These are phyloP conservation scores for Panicum miliaceum DNA, from an alignment of 176 grass and related monocot species.

Conservation along the genomic window DNA sequence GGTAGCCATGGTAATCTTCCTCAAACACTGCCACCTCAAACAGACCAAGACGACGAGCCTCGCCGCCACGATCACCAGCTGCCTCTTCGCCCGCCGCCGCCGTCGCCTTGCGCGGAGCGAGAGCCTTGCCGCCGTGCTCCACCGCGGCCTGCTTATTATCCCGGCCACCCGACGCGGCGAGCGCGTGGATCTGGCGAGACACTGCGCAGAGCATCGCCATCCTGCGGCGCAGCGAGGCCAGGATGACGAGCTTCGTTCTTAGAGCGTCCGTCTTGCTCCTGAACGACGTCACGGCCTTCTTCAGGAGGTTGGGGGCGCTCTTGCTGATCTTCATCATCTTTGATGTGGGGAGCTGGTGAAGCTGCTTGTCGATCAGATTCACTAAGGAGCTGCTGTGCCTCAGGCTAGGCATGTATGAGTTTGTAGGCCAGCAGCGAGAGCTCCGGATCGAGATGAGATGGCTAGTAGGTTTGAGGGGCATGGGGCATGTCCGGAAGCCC, in stretches of 20 bases:
- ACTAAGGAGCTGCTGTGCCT: background rate
- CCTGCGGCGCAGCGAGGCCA: constrained; percentile 56
- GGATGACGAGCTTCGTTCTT: constrained; percentile 58
- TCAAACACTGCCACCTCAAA: constrained; percentile 29
- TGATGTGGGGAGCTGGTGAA: background rate
- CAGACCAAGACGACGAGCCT: background rate
- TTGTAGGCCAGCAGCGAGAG: background rate
- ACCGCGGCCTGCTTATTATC: constrained; percentile 17
- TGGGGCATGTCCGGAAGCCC: constrained; percentile 51
- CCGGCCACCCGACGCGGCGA: constrained; percentile 27
- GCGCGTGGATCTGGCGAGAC: constrained; percentile 65
- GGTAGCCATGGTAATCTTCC: constrained; percentile 14
- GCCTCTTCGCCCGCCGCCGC: background rate
- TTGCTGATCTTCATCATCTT: constrained; percentile 69
- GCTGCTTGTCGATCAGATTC: background rate
- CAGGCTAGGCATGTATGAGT: constrained; percentile 26
- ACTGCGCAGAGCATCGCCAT: constrained; percentile 44
- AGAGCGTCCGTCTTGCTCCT: constrained; percentile 64
- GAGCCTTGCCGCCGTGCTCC: constrained; percentile 38
- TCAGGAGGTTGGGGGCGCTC: constrained; percentile 59
- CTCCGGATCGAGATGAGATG: background rate
- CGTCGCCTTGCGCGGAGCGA: constrained; percentile 25
- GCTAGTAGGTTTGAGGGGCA: constrained; percentile 33
- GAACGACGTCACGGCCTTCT: constrained; percentile 55
- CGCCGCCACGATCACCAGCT: background rate